Evolutionary conservation across 169 alveolate species (phyloP), one percentile per base, ranked within the genome.

Genomic region (Plasmodium chabaudi): DNA sequence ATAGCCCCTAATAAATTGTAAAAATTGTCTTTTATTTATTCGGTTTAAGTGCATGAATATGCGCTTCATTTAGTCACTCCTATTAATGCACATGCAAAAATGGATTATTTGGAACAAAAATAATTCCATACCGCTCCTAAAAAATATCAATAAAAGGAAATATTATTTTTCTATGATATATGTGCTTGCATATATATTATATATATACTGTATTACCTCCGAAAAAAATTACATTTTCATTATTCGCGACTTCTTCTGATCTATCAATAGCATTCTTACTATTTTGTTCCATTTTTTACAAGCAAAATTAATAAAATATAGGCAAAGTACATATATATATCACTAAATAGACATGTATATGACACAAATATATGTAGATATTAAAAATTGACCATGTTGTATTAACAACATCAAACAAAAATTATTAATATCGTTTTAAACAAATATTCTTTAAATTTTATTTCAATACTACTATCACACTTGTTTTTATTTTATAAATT

Each of bases 201-300:
- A 34, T 34, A 34, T 34, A 34, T 25, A 53, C 44, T 59, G 12
- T 4, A 15, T 59, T 64, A 46, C 88, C 88, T 75, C 88, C 88
- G 34, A 63, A 75, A 75, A 64, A 75, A 34, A 47, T 63, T 13
- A 49, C 60, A 75, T 51, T 75, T 63, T 75, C 77, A 25, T 17
- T 75, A 34, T 19, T 75, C 64, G 12, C 13, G 12, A 51, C 67
- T 39, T 63, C 77, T 27, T n/a, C 19, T 47, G 74, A 21, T 9
- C 51, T 68, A 34, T 56, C 67, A 57, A 75, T 19, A 9, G 46
- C 27, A 44, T 27, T 55, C 5, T 25, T 19, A 9, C 61, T 72
- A 17, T 47, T 47, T 59, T 74, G 69, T 51, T 75, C 88, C 88
- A 75, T 75, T 63, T 72, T 17, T 56, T 47, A 75, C 63, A 63